phyloP scores from a whole-genome alignment of 176 grass and related monocot species.

The Elymus sibiricus region DNA sequence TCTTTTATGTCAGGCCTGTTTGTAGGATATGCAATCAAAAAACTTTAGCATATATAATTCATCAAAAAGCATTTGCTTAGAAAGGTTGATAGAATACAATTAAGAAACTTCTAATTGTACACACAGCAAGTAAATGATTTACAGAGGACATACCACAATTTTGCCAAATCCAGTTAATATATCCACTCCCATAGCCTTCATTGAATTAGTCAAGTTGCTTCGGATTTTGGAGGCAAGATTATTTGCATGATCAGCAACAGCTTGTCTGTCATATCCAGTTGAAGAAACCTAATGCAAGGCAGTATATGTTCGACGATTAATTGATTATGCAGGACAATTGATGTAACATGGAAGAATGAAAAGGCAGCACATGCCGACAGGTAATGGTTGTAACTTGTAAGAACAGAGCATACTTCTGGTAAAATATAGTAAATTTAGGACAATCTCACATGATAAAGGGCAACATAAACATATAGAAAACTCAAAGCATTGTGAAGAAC shows the following conservation, averaged over 20 bases:
- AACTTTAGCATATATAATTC: not conserved
- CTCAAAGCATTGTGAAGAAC: not conserved
- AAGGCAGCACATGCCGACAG: not conserved
- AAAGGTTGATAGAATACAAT: not conserved
- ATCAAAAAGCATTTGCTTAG: not conserved
- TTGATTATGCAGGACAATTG: constrained; percentile 15
- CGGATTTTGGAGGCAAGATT: constrained; percentile 91
- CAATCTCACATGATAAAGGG: not conserved
- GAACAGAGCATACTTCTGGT: not conserved
- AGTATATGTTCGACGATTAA: constrained; percentile 12
- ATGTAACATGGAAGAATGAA: not conserved
- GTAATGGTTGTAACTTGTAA: constrained; percentile 10
- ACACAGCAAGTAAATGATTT: constrained; percentile 17
- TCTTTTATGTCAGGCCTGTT: not conserved
- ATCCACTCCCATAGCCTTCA: constrained; percentile 86
- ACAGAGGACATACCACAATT: constrained; percentile 61
- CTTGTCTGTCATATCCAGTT: constrained; percentile 84
- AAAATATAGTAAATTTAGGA: not conserved
- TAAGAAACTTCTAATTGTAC: not conserved
- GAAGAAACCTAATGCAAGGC: constrained; percentile 58
- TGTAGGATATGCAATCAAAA: not conserved
- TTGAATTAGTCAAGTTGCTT: constrained; percentile 92
- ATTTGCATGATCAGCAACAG: constrained; percentile 89
- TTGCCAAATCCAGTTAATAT: constrained; percentile 79
- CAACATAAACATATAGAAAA: constrained; percentile 1